phyloP scores from a whole-genome alignment of 1,284 basidiomycete species.

The Sporisorium scitamineum region DNA sequence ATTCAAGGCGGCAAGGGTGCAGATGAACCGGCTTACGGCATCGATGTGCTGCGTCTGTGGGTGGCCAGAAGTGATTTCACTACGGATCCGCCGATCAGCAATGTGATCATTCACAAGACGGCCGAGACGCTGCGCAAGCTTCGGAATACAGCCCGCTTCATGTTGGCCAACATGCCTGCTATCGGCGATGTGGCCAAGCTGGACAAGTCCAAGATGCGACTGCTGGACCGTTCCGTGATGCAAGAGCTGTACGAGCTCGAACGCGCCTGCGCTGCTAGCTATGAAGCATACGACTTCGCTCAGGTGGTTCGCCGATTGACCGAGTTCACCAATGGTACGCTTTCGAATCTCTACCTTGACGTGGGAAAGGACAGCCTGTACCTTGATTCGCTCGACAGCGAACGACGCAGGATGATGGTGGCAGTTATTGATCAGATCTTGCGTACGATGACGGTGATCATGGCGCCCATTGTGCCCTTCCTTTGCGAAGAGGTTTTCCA shows the following conservation, averaged over 20 bases:
- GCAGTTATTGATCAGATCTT: conserved; percentile 82
- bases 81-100: conserved; percentile 86
- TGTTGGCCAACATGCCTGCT: conserved; percentile 78
- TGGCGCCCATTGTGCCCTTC: conserved; percentile 90
- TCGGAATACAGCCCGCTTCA: conserved; percentile 88
- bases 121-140: conserved; percentile 86
- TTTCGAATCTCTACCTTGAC: conserved; percentile 83
- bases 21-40: conserved; percentile 82
- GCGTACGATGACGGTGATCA: conserved; percentile 77
- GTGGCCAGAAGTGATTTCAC: conserved; percentile 91
- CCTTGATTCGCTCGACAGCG: conserved; percentile 75
- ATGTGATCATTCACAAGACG: conserved; percentile 81
- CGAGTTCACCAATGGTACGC: conserved; percentile 71
- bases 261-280: conserved; percentile 76
- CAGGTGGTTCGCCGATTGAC: conserved; percentile 73
- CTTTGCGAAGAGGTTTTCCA: conserved; percentile 89
- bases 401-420: conserved; percentile 77
- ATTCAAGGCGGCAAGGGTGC: conserved; percentile 77
- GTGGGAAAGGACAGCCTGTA: conserved; percentile 92
- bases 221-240: conserved; percentile 78
- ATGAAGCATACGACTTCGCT: conserved; percentile 83
- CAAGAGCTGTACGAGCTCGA: conserved; percentile 84
- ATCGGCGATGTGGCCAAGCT: conserved; percentile 9
- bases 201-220: conserved; percentile 31
- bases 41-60: conserved; percentile 91